phyloP scores from a whole-genome alignment of 805 yeast genomes.

The Yarrowia sp. region DNA sequence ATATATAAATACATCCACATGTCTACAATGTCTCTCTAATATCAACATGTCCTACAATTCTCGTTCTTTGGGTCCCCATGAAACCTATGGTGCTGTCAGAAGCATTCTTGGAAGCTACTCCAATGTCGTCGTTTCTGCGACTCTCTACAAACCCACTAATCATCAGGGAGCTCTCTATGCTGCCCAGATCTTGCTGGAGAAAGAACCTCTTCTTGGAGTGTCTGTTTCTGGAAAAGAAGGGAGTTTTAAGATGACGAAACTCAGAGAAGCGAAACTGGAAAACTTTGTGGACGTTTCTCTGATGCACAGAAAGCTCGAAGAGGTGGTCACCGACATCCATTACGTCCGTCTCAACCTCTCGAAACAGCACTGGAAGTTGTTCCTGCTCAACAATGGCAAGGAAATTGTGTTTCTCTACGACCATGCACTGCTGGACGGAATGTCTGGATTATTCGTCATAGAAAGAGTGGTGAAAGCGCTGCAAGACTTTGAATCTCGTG shows the following conservation, averaged over 20 bases:
- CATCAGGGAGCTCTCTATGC: background rate
- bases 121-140: conserved; percentile 17
- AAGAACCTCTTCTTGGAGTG: conserved; percentile 14
- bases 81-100: conserved; percentile 14
- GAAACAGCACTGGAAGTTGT: conserved; percentile 43
- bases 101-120: conserved; percentile 19
- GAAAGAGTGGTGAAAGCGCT: background rate
- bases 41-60: background rate
- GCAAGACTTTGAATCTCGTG: background rate
- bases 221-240: conserved; percentile 11
- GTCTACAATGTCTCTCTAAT: too few species aligned
- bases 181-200: background rate
- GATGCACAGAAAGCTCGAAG: background rate
- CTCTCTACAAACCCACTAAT: background rate
- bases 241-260: conserved; percentile 2
- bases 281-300: background rate
- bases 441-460: conserved; percentile 41
- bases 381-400: conserved; percentile 33
- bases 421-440: conserved; percentile 45
- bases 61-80: conserved; percentile 10
- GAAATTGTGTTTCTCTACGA: conserved; percentile 43
- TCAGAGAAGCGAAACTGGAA: background rate
- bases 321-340: background rate
- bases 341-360: conserved; percentile 6
- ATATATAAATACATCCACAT: too few species aligned